Evolutionary conservation across 2,329 filamentous ascomycete species (phyloP).

Genomic region (Pseudopithomyces chartarum): DNA sequence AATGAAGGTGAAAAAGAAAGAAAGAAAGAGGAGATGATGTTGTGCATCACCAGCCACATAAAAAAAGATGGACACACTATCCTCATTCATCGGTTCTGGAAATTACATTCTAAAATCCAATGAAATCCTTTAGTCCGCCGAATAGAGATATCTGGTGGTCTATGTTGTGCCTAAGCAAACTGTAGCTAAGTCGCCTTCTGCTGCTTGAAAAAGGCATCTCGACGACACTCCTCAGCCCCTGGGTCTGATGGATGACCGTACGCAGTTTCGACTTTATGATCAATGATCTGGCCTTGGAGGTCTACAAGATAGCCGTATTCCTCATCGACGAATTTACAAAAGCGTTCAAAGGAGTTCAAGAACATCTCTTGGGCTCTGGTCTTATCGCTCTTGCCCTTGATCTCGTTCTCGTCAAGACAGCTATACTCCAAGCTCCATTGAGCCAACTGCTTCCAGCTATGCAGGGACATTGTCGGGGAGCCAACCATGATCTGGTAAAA

Average conservation of each 20-base stretch:
- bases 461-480: conserved; percentile 67
- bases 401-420: conserved; percentile 34
- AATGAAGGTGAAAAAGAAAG: too few species aligned
- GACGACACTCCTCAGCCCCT: background rate
- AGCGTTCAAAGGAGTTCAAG: conserved; percentile 62
- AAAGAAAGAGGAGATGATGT: too few species aligned
- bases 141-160: too few species aligned
- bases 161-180: background rate
- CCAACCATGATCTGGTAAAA: conserved; percentile 79
- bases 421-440: conserved; percentile 54
- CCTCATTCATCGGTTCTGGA: too few species aligned
- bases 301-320: background rate
- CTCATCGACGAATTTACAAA: conserved; percentile 56
- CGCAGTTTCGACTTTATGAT: background rate
- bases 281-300: background rate
- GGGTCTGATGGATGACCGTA: background rate
- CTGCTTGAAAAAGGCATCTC: background rate
- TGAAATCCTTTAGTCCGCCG: too few species aligned
- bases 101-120: too few species aligned
- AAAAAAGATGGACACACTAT: too few species aligned
- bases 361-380: conserved; percentile 53
- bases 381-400: conserved; percentile 39
- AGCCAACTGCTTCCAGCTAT: conserved; percentile 70
- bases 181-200: background rate
- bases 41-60: too few species aligned